Evolutionary conservation across 1,284 basidiomycete species (phyloP), one percentile per base, ranked within the genome.

Genomic region (Phenoliferia sp.): DNA sequence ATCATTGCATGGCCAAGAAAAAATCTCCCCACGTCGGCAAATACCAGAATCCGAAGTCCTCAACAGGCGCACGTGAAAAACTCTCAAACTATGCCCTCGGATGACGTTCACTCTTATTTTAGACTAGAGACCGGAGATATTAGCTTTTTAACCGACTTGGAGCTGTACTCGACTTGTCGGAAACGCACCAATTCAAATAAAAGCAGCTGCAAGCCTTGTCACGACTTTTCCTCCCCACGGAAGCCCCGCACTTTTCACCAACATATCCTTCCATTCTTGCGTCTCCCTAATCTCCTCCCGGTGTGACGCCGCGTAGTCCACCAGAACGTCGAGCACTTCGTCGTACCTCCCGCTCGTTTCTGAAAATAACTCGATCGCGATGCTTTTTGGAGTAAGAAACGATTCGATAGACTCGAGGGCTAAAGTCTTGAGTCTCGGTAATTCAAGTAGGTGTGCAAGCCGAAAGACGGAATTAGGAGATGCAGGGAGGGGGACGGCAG

Each of bases 381-480:
- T 63, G 39, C 33, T 64, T 1, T 5, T 19, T 6, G 35, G 22
- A 6, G 12, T 33, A 17, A 67, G 59, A 34, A 64, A 59, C 4
- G 36, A 28, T 15, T 26, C n/a, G 55, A 64, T 56, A 31, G 52
- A 34, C 2, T 50, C 59, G 44, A 67, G 52, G 0, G 66, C 59
- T 36, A 67, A 59, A 9, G 34, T 3, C 19, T 7, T 1, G 4
- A 67, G 66, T 0, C 44, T 33, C 29, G 52, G 35, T 19, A 67
- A 29, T 10, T 64, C 62, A 56, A 64, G 62, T 29, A 62, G 34
- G 44, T 62, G 54, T 3, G 59, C 52, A 19, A 65, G 64, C 4
- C 59, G 54, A 55, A 57, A 65, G 59, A 58, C 59, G 5, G 64
- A 65, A 12, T 65, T 65, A 28, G 60, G 60, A 2, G 59, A 61